These are phyloP conservation scores for Pseudogymnoascus sp. DNA, from an alignment of 2,329 filamentous ascomycete genomes.

Conservation along the genomic window DNA sequence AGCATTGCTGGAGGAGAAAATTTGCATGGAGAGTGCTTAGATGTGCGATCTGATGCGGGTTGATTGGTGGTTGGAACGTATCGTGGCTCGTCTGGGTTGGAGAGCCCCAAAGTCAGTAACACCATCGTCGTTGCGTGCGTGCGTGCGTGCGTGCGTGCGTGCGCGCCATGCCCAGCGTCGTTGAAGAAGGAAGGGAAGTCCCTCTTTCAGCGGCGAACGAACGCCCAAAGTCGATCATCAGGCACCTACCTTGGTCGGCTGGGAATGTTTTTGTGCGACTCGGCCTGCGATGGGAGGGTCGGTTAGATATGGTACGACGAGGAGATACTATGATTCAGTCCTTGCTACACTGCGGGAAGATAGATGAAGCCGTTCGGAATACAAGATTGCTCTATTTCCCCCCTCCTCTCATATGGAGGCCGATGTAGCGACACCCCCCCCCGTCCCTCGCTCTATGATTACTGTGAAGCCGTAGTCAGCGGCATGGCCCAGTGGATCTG, in stretches of 20 bases:
- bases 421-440: not conserved
- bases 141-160: not conserved
- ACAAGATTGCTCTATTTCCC: not conserved
- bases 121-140: not conserved
- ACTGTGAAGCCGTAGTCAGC: not conserved
- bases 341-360: not conserved
- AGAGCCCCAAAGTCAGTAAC: not conserved
- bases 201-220: not conserved
- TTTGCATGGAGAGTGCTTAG: not conserved
- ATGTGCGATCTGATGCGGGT: not conserved
- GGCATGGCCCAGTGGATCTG: not conserved
- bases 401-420: not conserved
- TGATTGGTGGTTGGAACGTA: not conserved
- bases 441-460: not conserved
- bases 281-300: not conserved
- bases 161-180: not conserved
- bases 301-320: not conserved
- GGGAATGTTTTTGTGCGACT: not conserved
- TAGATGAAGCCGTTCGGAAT: not conserved
- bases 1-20: not conserved
- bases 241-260: not conserved
- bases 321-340: not conserved
- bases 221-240: not conserved
- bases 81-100: not conserved
- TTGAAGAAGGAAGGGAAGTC: not conserved